phyloP scores from a whole-genome alignment of 2,329 filamentous ascomycete species.

The Phialemoniopsis sp. region DNA sequence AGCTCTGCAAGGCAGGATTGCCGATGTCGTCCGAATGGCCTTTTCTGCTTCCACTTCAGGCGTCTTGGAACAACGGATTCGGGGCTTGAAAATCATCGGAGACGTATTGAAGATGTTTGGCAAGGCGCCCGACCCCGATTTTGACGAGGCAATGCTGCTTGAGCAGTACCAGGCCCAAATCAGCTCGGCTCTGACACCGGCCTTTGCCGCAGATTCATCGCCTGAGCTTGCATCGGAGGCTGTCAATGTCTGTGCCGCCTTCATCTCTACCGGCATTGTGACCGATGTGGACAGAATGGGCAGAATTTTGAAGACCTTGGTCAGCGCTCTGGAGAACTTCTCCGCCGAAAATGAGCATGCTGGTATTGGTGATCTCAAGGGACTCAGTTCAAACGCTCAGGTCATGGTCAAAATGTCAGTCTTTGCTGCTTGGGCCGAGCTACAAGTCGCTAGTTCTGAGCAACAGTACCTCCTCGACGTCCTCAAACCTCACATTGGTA shows the following conservation, averaged over 20 bases:
- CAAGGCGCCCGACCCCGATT: slow-evolving; percentile 91
- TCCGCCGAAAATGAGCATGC: slow-evolving; percentile 75
- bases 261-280: slow-evolving; percentile 95
- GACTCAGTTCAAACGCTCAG: slow-evolving; percentile 90
- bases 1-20: slow-evolving; percentile 77
- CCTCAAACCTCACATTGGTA: slow-evolving; percentile 84
- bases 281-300: slow-evolving; percentile 99
- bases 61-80: slow-evolving; percentile 83
- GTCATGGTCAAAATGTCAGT: slow-evolving; percentile 99
- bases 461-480: slow-evolving; percentile 87
- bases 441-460: slow-evolving; percentile 91
- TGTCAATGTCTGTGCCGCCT: slow-evolving; percentile 95
- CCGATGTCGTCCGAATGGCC: slow-evolving; percentile 92
- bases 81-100: slow-evolving; percentile 90
- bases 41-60: slow-evolving; percentile 96
- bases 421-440: slow-evolving; percentile 93
- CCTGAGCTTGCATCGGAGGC: slow-evolving; percentile 94
- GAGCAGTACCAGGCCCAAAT: slow-evolving; percentile 99
- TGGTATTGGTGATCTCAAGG: slow-evolving; percentile 87
- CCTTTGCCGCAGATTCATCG: slow-evolving; percentile 92
- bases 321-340: slow-evolving; percentile 89
- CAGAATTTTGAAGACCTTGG: slow-evolving; percentile 88
- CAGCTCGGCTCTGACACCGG: slow-evolving; percentile 90
- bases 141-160: slow-evolving; percentile 91
- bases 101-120: slow-evolving; percentile 94